Evolutionary conservation across 192 early-diverging fungal genomes (phyloP).

Genomic region (Kickxella alabastrina): DNA sequence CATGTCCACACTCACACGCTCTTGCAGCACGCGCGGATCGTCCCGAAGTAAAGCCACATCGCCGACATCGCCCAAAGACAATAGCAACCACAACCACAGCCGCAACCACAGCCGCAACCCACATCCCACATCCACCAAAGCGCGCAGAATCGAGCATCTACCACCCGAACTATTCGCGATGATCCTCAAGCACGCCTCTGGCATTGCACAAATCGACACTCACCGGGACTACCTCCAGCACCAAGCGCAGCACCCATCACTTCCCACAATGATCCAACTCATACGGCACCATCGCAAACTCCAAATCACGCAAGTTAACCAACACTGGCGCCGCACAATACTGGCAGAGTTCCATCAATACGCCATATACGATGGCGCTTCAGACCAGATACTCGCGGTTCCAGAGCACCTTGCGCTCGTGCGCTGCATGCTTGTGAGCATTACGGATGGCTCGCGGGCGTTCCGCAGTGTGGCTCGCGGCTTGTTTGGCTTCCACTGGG

Average conservation of each 20-base stretch:
- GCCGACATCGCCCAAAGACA: no score
- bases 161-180: background rate
- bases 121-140: no score
- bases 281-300: no score
- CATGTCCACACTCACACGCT: no score
- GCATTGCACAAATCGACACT: background rate
- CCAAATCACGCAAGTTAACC: no score
- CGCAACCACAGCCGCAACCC: no score
- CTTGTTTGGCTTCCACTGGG: constrained; percentile 13
- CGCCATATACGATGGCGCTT: constrained; percentile 9
- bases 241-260: background rate
- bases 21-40: no score
- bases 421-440: constrained; percentile 11
- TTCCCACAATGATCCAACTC: no score
- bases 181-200: background rate
- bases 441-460: constrained; percentile 9
- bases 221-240: background rate
- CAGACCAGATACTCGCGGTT: constrained; percentile 1
- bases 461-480: constrained; percentile 17
- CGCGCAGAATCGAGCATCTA: background rate
- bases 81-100: no score
- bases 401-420: background rate
- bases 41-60: no score
- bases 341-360: constrained; percentile 11
- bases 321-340: no score